Evolutionary conservation across 148 eudicot species (phyloP).

Genomic region (Silene latifolia): DNA sequence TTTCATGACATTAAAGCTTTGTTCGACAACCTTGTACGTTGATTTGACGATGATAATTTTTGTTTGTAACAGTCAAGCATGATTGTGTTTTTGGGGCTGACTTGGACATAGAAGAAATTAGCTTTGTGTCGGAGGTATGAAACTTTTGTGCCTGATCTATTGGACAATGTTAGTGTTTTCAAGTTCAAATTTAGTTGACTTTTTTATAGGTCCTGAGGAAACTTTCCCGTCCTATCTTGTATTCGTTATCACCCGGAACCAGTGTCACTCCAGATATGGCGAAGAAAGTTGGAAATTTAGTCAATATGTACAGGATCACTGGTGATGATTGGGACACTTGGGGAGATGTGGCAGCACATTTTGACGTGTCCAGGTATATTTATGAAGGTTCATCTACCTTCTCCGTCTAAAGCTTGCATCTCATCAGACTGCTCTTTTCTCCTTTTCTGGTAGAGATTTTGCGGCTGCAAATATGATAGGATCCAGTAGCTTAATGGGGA

Average conservation of each 20-base stretch:
- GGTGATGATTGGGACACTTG: slow-evolving; percentile 98
- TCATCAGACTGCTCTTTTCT: not conserved
- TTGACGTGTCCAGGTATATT: slow-evolving; percentile 59
- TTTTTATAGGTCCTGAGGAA: slow-evolving; percentile 54
- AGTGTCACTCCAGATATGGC: slow-evolving; percentile 84
- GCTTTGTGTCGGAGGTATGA: slow-evolving; percentile 74
- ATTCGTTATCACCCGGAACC: slow-evolving; percentile 92
- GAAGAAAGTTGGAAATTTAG: slow-evolving; percentile 50
- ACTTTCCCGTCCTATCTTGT: slow-evolving; percentile 52
- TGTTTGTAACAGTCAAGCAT: slow-evolving; percentile 65
- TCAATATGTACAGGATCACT: slow-evolving; percentile 88
- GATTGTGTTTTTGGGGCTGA: slow-evolving; percentile 97
- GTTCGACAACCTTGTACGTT: no score
- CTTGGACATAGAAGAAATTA: slow-evolving; percentile 71
- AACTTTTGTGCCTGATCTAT: not conserved
- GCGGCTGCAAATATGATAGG: slow-evolving; percentile 83
- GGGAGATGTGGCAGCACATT: slow-evolving; percentile 82
- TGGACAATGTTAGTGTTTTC: not conserved
- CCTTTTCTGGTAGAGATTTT: slow-evolving; percentile 51
- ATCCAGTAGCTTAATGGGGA: slow-evolving; percentile 60
- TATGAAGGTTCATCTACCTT: not conserved
- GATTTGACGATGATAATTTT: no score
- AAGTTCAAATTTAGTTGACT: not conserved
- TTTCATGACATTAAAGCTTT: no score
- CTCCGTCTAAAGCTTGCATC: not conserved